Evolutionary conservation across 164 flowering plant species (phyloP).

Genomic region (Aristolochia contorta): DNA sequence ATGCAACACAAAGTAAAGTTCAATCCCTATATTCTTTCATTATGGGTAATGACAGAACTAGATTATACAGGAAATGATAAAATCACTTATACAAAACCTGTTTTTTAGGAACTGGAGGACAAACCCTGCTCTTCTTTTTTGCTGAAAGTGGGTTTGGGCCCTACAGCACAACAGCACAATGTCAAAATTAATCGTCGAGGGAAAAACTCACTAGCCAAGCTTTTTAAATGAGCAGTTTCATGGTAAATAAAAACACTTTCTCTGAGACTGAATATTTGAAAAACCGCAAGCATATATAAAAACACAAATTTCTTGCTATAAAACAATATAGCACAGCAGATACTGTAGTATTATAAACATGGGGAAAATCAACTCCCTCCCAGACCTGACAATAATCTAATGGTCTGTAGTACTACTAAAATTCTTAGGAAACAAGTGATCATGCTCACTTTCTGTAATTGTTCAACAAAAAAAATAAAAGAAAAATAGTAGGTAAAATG

Average conservation of each 20-base stretch:
- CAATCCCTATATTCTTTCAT: background rate
- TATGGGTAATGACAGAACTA: background rate
- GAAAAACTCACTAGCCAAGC: background rate
- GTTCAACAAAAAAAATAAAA: background rate
- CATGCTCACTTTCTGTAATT: background rate
- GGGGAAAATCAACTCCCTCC: too few species aligned
- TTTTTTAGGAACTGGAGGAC: background rate
- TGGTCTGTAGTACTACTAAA: background rate
- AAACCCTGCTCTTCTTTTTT: background rate
- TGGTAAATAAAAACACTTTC: background rate
- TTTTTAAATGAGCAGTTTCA: background rate
- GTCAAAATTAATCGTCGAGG: background rate
- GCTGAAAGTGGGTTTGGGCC: conserved; percentile 1
- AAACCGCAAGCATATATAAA: background rate
- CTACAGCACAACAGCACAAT: background rate
- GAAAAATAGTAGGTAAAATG: background rate
- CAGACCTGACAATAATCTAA: background rate
- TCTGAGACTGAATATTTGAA: background rate
- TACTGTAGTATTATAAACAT: too few species aligned
- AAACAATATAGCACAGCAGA: background rate
- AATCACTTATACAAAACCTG: background rate
- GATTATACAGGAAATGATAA: background rate
- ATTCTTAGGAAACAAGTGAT: background rate
- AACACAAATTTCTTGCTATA: background rate
- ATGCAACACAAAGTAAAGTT: background rate